Evolutionary conservation across 768 basidiomycete genomes (phyloP).

Genomic region (Hypholoma fasciculare): DNA sequence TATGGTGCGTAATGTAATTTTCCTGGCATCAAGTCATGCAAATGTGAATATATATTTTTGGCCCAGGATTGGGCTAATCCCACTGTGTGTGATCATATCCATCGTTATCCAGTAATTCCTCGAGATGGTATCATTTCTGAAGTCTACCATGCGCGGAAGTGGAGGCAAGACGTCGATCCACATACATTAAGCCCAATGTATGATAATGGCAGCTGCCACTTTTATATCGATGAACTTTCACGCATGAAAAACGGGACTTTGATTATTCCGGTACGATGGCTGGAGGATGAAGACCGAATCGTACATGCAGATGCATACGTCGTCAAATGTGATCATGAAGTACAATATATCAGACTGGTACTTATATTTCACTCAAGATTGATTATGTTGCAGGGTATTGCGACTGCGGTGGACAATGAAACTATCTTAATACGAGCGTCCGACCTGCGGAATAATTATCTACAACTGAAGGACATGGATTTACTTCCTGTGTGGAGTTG

Average conservation of each 20-base stretch:
- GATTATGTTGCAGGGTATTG: neutral
- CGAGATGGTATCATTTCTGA: constrained; percentile 21
- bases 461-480: too few relatives aligned
- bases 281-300: constrained; percentile 17
- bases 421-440: too few relatives aligned
- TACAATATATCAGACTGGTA: neutral
- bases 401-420: neutral
- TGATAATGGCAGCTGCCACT: constrained; percentile 13
- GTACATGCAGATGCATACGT: constrained; percentile 20
- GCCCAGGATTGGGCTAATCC: constrained; percentile 13
- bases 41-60: neutral
- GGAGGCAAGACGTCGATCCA: constrained; percentile 13
- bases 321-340: constrained; percentile 13
- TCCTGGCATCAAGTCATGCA: neutral
- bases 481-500: constrained; percentile 9
- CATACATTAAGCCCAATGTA: constrained; percentile 17
- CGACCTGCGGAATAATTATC: too few relatives aligned
- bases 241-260: constrained; percentile 10
- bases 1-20: constrained; percentile 11
- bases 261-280: constrained; percentile 23
- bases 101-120: constrained; percentile 26
- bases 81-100: constrained; percentile 20
- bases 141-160: constrained; percentile 15
- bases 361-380: neutral
- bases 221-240: constrained; percentile 20